These are phyloP conservation scores for Coemansia sp. DNA, from an alignment of 192 early-diverging fungal genomes.

Conservation along the genomic window DNA sequence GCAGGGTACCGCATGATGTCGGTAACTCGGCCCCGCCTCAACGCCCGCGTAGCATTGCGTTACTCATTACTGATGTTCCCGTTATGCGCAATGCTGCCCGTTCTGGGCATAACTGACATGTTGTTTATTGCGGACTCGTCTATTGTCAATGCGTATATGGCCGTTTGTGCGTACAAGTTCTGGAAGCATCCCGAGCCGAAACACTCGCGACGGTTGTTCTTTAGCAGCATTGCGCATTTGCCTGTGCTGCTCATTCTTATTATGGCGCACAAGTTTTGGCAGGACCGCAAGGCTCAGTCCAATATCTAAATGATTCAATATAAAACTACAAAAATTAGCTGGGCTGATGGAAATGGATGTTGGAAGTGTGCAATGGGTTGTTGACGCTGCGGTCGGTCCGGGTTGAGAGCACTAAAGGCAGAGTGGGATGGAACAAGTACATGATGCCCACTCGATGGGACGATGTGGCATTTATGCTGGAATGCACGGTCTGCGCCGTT, in stretches of 20 bases:
- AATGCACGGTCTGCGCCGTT: background rate
- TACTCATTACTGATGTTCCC: slow-evolving; percentile 78
- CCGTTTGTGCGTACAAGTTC: slow-evolving; percentile 70
- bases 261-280: slow-evolving; percentile 78
- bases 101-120: slow-evolving; percentile 73
- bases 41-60: slow-evolving; percentile 82
- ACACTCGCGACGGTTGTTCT: slow-evolving; percentile 86
- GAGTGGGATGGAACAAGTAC: slow-evolving; percentile 43
- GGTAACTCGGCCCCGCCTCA: slow-evolving; percentile 82
- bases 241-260: slow-evolving; percentile 83
- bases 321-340: background rate
- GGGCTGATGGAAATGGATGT: slow-evolving; percentile 40
- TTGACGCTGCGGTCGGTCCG: slow-evolving; percentile 28
- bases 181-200: slow-evolving; percentile 78
- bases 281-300: background rate
- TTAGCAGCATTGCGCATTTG: slow-evolving; percentile 86
- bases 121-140: slow-evolving; percentile 78
- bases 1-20: slow-evolving; percentile 97
- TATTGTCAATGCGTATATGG: slow-evolving; percentile 74
- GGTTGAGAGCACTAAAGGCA: slow-evolving; percentile 43
- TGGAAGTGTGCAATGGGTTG: slow-evolving; percentile 17
- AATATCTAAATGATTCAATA: background rate
- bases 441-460: slow-evolving; percentile 14
- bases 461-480: background rate
- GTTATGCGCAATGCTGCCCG: slow-evolving; percentile 57